Conservation (phyloP, 2,329 filamentous ascomycete species). For the Spiromastix sp. region DNA sequence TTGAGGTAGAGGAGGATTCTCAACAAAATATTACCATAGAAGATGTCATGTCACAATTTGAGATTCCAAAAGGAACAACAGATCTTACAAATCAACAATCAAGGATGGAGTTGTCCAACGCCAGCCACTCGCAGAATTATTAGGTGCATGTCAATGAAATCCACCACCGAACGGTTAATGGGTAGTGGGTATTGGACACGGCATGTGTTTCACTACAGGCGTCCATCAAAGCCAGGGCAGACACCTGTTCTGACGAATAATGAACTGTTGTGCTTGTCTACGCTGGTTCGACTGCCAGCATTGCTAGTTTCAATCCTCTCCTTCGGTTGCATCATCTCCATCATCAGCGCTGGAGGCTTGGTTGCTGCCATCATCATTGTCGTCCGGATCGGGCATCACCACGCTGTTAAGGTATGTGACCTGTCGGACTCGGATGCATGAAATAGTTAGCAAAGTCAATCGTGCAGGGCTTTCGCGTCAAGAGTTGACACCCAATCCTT, state of each 20-base stretch:
- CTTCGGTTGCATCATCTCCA: slow-evolving; percentile 7
- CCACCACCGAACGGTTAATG: too few relatives aligned
- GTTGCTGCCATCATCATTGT: slow-evolving; percentile 26
- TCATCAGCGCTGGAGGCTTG: slow-evolving; percentile 25
- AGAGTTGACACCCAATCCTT: background rate
- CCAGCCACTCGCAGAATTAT: too few relatives aligned
- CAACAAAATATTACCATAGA: too few relatives aligned
- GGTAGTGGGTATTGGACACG: background rate
- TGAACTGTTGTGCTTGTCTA: background rate
- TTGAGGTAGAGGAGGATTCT: too few relatives aligned
- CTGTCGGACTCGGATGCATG: slow-evolving; percentile 32
- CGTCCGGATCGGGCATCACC: slow-evolving; percentile 59
- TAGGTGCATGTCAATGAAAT: too few relatives aligned
- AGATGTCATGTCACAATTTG: too few relatives aligned
- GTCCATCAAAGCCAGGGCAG: background rate
- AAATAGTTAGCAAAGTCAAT: background rate
- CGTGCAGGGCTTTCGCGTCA: background rate
- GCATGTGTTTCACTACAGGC: background rate
- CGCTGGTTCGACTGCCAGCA: background rate
- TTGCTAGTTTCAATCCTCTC: background rate
- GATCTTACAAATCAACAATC: too few relatives aligned
- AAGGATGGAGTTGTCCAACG: too few relatives aligned
- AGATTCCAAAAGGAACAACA: too few relatives aligned
- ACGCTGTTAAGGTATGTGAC: slow-evolving; percentile 61
- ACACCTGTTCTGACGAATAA: background rate